Evolutionary conservation across 345 rosid species (phyloP), one percentile per base, ranked within the genome.

Genomic region (Aquilaria malaccensis): DNA sequence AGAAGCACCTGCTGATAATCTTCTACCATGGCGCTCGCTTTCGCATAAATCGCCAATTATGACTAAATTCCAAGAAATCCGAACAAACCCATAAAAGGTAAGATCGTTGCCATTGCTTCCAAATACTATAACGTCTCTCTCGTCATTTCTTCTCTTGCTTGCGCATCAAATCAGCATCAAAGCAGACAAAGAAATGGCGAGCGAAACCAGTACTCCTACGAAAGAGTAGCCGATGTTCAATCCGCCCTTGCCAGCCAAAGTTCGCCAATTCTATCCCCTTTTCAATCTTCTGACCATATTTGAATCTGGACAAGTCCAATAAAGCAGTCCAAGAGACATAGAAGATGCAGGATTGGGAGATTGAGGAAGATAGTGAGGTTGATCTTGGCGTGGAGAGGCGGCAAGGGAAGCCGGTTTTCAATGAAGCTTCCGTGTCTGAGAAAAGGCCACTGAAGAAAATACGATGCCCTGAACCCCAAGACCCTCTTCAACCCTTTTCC

Each of bases 71-170:
- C 1, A 43, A 33, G 11, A 43, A 13, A 13, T 14, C 45, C 13
- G 22, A 50, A 9, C 30, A 55, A 55, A 30, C 13, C 1, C 43
- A 45, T 0, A 33, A 9, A 49, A 57, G 13, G 3, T 4, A 30
- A 55, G 22, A 64, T 12, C 37, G 61, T 72, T 67, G 88, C 99
- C 97, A 90, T 88, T 59, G 97, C 87, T 84, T 94, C 99, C 63
- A 94, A 79, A 64, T 90, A 88, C 30, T 92, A 92, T 56, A 94
- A 52, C 70, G 95, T 83, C 81, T 90, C 97, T 56, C 86, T 80
- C 41, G 83, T 81, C 97, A 88, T 94, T 73, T 90, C 99, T 70
- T 94, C 99, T 76, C 96, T 84, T 9, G 97, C 99, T 95, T 90
- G 80, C 68, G 72, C 73, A 60, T 64, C 57, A 45, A 33, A 29